phyloP scores from a whole-genome alignment of 2,329 filamentous ascomycete genomes.

The Rhynchosporium agropyri region DNA sequence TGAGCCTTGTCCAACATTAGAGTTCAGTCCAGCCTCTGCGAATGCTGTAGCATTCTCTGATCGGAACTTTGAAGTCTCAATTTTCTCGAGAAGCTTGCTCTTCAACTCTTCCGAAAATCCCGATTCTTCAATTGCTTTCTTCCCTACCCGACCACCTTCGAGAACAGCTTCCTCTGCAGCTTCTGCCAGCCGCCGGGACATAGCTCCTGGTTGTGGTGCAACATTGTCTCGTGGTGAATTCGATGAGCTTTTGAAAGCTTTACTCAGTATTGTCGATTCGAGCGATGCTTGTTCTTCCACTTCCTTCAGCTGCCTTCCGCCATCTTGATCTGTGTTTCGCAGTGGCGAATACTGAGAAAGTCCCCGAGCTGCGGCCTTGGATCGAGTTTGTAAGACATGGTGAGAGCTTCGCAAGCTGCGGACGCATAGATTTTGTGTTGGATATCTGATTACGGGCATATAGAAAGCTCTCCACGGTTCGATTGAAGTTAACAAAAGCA shows the following conservation, averaged over 20 bases:
- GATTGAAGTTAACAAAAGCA: not conserved
- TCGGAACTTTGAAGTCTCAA: slow-evolving; percentile 57
- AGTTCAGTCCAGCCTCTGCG: slow-evolving; percentile 51
- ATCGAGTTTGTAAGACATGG: slow-evolving; percentile 31
- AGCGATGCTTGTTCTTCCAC: slow-evolving; percentile 22
- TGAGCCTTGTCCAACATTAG: slow-evolving; percentile 68
- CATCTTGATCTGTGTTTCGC: slow-evolving; percentile 24
- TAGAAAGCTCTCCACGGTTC: slow-evolving; percentile 27
- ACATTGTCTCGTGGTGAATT: slow-evolving; percentile 15
- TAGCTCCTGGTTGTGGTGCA: slow-evolving; percentile 40
- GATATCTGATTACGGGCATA: slow-evolving; percentile 38
- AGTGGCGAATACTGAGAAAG: slow-evolving; percentile 37
- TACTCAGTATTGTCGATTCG: slow-evolving; percentile 24
- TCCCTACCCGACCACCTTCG: slow-evolving; percentile 61
- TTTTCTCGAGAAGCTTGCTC: slow-evolving; percentile 56
- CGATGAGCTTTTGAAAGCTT: slow-evolving; percentile 10
- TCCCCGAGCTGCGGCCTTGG: slow-evolving; percentile 16
- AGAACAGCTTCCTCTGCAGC: slow-evolving; percentile 65
- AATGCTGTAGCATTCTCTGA: slow-evolving; percentile 54
- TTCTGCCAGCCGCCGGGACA: slow-evolving; percentile 61
- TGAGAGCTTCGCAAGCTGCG: slow-evolving; percentile 37
- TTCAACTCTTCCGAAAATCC: slow-evolving; percentile 68
- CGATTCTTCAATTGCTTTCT: slow-evolving; percentile 61
- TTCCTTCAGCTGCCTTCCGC: slow-evolving; percentile 24
- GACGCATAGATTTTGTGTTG: slow-evolving; percentile 33